These are phyloP conservation scores for Populus davidiana DNA, from an alignment of 345 rosid genomes.

Conservation along the genomic window DNA sequence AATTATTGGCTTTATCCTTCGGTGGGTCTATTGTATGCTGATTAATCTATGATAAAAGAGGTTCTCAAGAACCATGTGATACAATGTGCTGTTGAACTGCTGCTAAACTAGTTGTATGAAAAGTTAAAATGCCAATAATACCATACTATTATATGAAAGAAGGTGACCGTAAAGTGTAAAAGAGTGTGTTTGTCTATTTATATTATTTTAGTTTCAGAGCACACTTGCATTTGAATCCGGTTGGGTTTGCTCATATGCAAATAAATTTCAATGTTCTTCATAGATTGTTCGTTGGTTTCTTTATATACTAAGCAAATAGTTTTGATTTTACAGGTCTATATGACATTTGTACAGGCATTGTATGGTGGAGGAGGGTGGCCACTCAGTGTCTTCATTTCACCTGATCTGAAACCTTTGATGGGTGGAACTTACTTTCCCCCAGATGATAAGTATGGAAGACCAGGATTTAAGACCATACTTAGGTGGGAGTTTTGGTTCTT, in stretches of 20 bases:
- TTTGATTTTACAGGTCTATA: conserved; percentile 63
- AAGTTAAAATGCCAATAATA: no score
- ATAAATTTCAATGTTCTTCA: neutral
- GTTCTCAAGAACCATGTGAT: no score
- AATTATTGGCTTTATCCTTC: neutral
- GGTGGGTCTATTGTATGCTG: neutral
- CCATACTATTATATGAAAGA: no score
- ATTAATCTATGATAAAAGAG: no score
- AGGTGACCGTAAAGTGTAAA: neutral
- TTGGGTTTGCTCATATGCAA: neutral
- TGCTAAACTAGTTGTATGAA: no score
- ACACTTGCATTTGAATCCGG: neutral
- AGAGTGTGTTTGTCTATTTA: neutral
- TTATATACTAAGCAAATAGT: neutral
- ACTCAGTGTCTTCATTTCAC: conserved; percentile 78
- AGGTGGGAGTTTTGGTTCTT: conserved; percentile 34
- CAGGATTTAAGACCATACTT: conserved; percentile 86
- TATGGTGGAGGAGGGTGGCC: conserved; percentile 98
- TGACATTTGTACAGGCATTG: conserved; percentile 88
- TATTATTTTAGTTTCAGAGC: neutral
- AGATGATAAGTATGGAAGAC: conserved; percentile 78
- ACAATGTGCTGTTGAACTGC: no score
- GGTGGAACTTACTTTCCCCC: conserved; percentile 98
- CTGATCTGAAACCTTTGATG: conserved; percentile 92
- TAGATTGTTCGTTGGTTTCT: neutral